Evolutionary conservation across 495 filamentous ascomycete genomes (phyloP).

Genomic region (Cercophora scortea): DNA sequence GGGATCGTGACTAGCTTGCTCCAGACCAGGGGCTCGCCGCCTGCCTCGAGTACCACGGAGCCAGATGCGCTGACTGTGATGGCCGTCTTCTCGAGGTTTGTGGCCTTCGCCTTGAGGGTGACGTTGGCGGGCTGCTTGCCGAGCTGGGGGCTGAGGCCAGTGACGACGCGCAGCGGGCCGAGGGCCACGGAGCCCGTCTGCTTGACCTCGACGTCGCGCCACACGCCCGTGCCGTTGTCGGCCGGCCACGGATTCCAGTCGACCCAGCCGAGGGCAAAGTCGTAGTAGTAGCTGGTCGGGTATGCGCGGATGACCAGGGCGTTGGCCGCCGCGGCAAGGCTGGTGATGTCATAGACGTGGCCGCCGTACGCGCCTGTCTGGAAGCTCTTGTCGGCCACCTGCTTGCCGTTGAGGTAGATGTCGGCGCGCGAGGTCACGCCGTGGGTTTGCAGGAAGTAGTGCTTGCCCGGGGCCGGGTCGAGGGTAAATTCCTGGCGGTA

Average conservation of each 20-base stretch:
- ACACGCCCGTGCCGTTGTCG: constrained; percentile 52
- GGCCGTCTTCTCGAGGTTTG: constrained; percentile 37
- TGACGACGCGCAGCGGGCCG: constrained; percentile 41
- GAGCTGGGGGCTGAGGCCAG: constrained; percentile 27
- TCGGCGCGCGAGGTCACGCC: constrained; percentile 56
- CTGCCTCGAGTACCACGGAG: constrained; percentile 21
- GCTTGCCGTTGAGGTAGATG: constrained; percentile 51
- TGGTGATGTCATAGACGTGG: constrained; percentile 46
- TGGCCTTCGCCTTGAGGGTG: constrained; percentile 37
- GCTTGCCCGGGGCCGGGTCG: constrained; percentile 25
- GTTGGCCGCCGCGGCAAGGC: constrained; percentile 31
- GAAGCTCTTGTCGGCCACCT: constrained; percentile 36
- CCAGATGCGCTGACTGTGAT: constrained; percentile 33
- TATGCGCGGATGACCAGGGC: constrained; percentile 45
- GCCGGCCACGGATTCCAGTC: constrained; percentile 61
- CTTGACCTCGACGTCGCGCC: constrained; percentile 53
- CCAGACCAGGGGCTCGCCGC: constrained; percentile 15
- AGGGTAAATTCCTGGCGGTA: constrained; percentile 52
- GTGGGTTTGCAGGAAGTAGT: constrained; percentile 48
- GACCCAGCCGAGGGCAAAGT: constrained; percentile 53
- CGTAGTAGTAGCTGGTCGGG: constrained; percentile 51
- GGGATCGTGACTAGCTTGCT: constrained; percentile 28
- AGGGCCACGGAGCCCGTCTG: constrained; percentile 48
- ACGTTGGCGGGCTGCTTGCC: constrained; percentile 29
- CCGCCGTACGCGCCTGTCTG: constrained; percentile 55